Conservation (phyloP, 2,329 filamentous ascomycete genomes). For the Lasiodiplodia theobromae region DNA sequence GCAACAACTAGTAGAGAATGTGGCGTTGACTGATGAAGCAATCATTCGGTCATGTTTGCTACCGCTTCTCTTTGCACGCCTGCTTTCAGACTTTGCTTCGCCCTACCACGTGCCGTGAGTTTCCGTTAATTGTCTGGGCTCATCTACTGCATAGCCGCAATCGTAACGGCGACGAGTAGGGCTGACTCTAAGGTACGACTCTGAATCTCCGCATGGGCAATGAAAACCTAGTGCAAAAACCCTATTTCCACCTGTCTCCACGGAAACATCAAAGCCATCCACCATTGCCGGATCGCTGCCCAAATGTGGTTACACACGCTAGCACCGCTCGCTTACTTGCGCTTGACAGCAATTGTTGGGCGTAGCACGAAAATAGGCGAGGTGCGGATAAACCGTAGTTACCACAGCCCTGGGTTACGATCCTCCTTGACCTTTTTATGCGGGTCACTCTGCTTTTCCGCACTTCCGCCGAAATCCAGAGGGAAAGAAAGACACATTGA, state of each 20-base stretch:
- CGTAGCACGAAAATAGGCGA: slow-evolving; percentile 11
- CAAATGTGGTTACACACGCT: not conserved
- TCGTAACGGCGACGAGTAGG: not conserved
- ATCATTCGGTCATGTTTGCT: not conserved
- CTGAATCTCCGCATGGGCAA: not conserved
- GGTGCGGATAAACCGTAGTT: slow-evolving; percentile 3
- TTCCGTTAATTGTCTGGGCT: not conserved
- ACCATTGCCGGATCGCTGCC: not conserved
- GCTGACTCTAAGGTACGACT: not conserved
- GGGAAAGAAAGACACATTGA: not conserved
- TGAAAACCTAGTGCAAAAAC: not conserved
- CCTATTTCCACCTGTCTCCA: not conserved
- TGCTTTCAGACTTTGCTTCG: not conserved
- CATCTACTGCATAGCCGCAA: not conserved
- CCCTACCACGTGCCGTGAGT: not conserved
- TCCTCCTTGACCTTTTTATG: not conserved
- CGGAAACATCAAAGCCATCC: not conserved
- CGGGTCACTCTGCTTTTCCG: not conserved
- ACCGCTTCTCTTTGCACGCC: not conserved
- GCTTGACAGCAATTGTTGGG: not conserved
- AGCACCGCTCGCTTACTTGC: not conserved
- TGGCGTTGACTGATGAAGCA: not conserved
- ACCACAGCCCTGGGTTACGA: slow-evolving; percentile 1
- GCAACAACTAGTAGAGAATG: not conserved
- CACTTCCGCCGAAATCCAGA: not conserved